Base-by-base conservation (phyloP, 257 asterid genomes). In the Salvia miltiorrhiza region DNA sequence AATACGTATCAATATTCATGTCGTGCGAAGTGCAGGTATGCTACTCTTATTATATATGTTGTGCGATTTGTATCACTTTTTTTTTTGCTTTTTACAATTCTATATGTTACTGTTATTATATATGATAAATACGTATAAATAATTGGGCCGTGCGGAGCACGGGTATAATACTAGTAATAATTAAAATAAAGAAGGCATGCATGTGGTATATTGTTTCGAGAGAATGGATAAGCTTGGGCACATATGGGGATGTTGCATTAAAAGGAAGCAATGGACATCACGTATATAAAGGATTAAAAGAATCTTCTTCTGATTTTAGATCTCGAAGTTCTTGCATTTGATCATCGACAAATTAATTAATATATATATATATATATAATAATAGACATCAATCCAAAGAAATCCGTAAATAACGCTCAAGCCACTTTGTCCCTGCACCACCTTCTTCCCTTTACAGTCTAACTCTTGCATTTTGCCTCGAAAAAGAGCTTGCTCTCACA, bases 401-500 rank as follows among this genome's bases (percentile, higher is more conserved):
- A 41, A 71, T 63, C 79, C 72, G 81, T 1, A 69, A 76, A 69
- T 32, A 80, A 60, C 74, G 72, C 76, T 69, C 73, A 65, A 73
- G 70, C 75, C 73, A 76, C 78, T 63, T 69, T 76, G 72, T 69
- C 72, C 60, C 65, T 47, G 78, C 21, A 58, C 7, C 78, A 63
- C 59, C 55, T 66, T 65, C 74, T 60, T 60, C 72, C 76, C 73
- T 79, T 75, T 75, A 76, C 80, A 75, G 78, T 68, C 80, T 47
- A 70, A 60, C 60, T 62, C 72, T 78, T 49, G 21, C 62, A 61
- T 64, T 74, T 75, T 79, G 79, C 81, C 81, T 76, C 79, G 75
- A 69, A 72, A 80, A 80, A 21, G 74, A 76, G 56, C 77, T 73
- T 67, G 48, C 43, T 44, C 48, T 66, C 73, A 70, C 73, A 21